Base-by-base conservation (phyloP, 1,284 basidiomycete species). In the Peniophora sp. region DNA sequence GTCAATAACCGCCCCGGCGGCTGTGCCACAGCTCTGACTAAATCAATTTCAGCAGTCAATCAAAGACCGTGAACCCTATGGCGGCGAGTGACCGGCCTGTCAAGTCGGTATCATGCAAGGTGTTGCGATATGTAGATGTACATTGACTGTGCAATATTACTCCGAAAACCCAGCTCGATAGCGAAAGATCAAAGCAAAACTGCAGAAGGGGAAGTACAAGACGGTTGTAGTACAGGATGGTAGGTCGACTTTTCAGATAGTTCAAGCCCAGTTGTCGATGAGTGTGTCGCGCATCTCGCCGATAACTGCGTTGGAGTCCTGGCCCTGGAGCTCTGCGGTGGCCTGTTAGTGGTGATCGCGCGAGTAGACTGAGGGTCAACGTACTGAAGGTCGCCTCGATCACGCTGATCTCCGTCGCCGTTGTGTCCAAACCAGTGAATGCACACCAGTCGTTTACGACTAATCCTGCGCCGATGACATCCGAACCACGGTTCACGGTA, bases 401-500 rank as follows among this genome's bases (percentile, higher is more conserved):
- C 48, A 99, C 97, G 61, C 87, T 92, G 66, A 98, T 92, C 71
- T 99, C 97, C 49, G 96, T 98, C 17, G 97, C 97, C 20, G 96
- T 98, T 51, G 96, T 97, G 65, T 97, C 94, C 41, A 96, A 77
- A 39, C 94, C 94, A 25, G 92, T 92, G 69, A 99, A 99, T 16
- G 97, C 96, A 71, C 90, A 93, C 93, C 95, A 99, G 69, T 99
- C 95, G 65, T 99, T 99, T 54, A 98, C 97, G 52, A 99, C 92
- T 48, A 99, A 76, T 22, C 97, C 97, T 6, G 96, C 97, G 47
- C 97, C 97, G 59, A 99, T 89, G 43, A 99, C 92, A 62, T 98
- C 95, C 47, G 93, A 97, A 62, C 96, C 96, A 63, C 97, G 88
- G 71, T 99, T 99, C 51, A 99, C 92, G 3, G 97, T 98, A 35